phyloP scores from a whole-genome alignment of 441 rosid genomes.

The Omphalea diandra region DNA sequence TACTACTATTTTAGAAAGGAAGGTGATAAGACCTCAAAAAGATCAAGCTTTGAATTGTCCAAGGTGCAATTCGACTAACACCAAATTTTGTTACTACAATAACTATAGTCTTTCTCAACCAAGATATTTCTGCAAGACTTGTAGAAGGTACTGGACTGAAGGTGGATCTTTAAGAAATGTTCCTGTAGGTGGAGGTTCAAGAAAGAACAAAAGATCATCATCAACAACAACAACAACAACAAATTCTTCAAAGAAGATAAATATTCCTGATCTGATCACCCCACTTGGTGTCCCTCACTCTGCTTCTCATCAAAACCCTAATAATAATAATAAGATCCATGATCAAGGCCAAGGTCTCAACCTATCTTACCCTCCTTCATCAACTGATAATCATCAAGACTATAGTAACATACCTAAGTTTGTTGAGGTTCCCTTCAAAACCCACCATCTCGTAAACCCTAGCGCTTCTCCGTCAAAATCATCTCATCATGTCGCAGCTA shows the following conservation, averaged over 20 bases:
- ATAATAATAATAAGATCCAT: slow-evolving; percentile 31
- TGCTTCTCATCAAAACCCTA: slow-evolving; percentile 43
- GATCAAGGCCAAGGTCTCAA: slow-evolving; percentile 65
- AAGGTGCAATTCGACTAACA: slow-evolving; percentile 74
- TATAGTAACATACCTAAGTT: slow-evolving; percentile 44
- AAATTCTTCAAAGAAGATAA: slow-evolving; percentile 42
- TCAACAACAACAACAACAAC: slow-evolving; percentile 39
- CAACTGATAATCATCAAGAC: slow-evolving; percentile 42
- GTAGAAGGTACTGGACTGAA: slow-evolving; percentile 92
- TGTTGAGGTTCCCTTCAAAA: slow-evolving; percentile 34
- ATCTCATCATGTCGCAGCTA: slow-evolving; percentile 31
- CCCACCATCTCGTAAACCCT: slow-evolving; percentile 25
- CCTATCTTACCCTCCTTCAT: slow-evolving; percentile 39
- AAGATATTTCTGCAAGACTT: too few relatives aligned
- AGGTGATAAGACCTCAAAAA: slow-evolving; percentile 52
- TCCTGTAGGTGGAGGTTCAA: slow-evolving; percentile 76
- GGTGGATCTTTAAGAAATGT: slow-evolving; percentile 79
- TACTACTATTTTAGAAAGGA: slow-evolving; percentile 46
- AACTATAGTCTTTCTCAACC: too few relatives aligned
- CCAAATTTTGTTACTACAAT: too few relatives aligned
- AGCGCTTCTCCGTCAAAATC: slow-evolving; percentile 28
- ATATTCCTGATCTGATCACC: slow-evolving; percentile 42
- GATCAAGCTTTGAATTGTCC: slow-evolving; percentile 80
- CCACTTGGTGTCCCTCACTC: too few relatives aligned
- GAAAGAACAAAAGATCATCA: slow-evolving; percentile 74